phyloP scores from a whole-genome alignment of 1,284 basidiomycete species.

The Chiua sp. region DNA sequence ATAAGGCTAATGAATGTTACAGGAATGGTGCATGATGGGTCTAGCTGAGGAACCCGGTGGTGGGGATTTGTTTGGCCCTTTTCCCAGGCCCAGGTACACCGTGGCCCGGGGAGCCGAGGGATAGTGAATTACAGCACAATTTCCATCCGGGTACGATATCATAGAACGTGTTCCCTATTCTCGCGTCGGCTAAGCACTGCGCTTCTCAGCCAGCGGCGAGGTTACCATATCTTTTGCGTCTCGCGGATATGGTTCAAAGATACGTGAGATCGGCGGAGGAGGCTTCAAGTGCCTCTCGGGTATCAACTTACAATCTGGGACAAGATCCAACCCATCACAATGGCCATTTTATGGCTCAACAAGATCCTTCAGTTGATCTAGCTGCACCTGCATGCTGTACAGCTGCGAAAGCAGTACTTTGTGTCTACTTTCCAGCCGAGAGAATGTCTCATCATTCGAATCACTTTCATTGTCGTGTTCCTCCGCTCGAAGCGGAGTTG shows the following conservation, averaged over 20 bases:
- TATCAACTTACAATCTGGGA: not conserved
- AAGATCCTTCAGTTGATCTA: constrained; percentile 28
- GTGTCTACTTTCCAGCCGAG: constrained; percentile 32
- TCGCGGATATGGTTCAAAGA: not conserved
- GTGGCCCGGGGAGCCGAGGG: not conserved
- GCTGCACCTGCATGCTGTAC: constrained; percentile 25
- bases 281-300: not conserved
- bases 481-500: constrained; percentile 13
- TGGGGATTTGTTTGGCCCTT: too few relatives aligned
- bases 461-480: constrained; percentile 2
- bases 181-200: not conserved
- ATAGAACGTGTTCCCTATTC: not conserved
- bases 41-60: not conserved
- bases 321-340: not conserved
- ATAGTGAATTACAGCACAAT: not conserved
- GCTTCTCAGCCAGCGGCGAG: not conserved
- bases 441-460: constrained; percentile 24
- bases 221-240: not conserved
- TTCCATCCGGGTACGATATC: not conserved
- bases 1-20: not conserved
- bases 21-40: not conserved
- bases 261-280: constrained; percentile 13
- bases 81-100: constrained; percentile 11
- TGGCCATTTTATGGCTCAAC: constrained; percentile 13
- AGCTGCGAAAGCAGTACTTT: constrained; percentile 26